Percentiles rank a stretch among this genome's conserved stretches.
These are phyloP conservation scores for Leccinum arenicola DNA, from an alignment of 768 basidiomycete genomes.

Conservation along the genomic window DNA sequence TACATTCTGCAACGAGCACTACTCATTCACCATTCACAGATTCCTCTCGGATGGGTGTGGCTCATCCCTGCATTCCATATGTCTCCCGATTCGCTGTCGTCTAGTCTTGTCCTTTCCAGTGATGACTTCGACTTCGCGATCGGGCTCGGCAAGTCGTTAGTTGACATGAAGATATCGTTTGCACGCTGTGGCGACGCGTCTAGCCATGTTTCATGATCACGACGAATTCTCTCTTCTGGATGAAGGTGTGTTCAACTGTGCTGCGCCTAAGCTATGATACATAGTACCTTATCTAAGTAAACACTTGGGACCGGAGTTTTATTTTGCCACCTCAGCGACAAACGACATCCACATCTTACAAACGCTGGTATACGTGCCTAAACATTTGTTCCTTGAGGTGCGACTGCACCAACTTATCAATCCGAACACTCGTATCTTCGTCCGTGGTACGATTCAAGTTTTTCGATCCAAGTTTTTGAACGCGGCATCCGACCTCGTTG, in stretches of 20 bases:
- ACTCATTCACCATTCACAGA: conserved; percentile 33
- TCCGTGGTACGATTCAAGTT: background rate
- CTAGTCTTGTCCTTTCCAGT: conserved; percentile 42
- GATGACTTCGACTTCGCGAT: conserved; percentile 78
- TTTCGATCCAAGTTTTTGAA: background rate
- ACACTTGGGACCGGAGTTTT: background rate
- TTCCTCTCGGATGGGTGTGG: conserved; percentile 86
- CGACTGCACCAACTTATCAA: background rate
- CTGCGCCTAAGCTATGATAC: background rate
- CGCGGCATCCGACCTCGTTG: background rate
- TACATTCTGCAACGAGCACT: background rate
- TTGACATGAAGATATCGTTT: conserved; percentile 66
- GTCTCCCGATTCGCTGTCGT: conserved; percentile 43
- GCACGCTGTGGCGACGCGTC: conserved; percentile 35
- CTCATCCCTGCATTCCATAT: conserved; percentile 84
- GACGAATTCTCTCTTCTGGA: background rate
- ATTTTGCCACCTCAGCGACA: background rate
- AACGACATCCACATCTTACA: background rate
- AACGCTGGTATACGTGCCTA: background rate
- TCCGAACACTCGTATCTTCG: background rate
- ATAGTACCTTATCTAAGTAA: background rate
- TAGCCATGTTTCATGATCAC: background rate
- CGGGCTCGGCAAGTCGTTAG: conserved; percentile 63
- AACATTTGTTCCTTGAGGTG: background rate
- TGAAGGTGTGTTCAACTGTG: background rate